Conservation (phyloP, 2,329 filamentous ascomycete genomes). For the Cryphonectria naterciae region DNA sequence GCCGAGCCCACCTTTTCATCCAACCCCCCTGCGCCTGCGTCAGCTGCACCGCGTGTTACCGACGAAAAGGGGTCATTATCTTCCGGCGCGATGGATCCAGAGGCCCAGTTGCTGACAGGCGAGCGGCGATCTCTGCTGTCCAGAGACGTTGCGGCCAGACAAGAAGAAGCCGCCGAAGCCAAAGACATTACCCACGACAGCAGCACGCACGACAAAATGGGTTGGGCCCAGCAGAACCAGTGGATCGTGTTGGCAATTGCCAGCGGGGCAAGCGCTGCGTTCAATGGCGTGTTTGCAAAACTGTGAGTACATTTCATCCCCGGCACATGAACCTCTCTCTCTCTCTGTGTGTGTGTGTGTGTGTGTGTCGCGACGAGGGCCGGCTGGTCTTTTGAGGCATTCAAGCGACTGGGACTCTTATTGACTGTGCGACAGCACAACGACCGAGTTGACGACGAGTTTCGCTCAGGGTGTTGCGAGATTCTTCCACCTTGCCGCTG, state of each 20-base stretch:
- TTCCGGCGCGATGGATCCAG: constrained; percentile 2
- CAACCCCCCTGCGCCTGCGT: constrained; percentile 23
- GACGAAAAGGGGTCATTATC: constrained; percentile 2
- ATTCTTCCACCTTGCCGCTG: constrained; percentile 47
- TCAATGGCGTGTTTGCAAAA: constrained; percentile 84
- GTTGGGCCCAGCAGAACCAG: constrained; percentile 43
- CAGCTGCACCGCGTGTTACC: constrained; percentile 14
- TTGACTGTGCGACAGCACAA: constrained; percentile 48
- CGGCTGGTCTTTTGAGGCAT: not conserved
- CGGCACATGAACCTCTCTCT: too few relatives aligned
- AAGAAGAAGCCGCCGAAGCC: not conserved
- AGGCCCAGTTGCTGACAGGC: constrained; percentile 16
- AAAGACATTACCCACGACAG: constrained; percentile 6
- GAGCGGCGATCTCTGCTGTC: constrained; percentile 35
- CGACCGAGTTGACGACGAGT: constrained; percentile 56
- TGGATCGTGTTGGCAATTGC: constrained; percentile 74
- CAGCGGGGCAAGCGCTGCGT: constrained; percentile 77
- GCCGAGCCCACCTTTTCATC: constrained; percentile 19
- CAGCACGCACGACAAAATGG: constrained; percentile 30
- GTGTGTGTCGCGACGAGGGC: not conserved
- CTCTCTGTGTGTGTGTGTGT: too few relatives aligned
- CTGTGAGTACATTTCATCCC: constrained; percentile 57
- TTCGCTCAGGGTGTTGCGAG: constrained; percentile 51
- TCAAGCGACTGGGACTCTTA: not conserved
- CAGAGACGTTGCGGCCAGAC: constrained; percentile 18